phyloP scores from a whole-genome alignment of 139 green algal genomes.

The Klebsormidium nitens region DNA sequence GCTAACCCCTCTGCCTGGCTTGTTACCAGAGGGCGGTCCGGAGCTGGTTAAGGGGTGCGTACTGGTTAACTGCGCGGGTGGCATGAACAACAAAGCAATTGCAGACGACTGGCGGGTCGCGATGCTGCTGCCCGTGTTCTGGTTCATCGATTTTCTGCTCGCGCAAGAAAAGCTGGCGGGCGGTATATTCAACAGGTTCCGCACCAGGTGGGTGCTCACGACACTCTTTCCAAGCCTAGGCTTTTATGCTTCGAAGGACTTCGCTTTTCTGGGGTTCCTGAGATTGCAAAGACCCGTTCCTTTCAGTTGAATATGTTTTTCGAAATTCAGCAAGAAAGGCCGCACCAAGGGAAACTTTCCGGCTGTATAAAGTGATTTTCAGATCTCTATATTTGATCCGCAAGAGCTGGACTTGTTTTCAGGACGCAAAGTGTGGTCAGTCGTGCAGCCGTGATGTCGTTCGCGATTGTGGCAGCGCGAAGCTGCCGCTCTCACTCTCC shows the following conservation, averaged over 20 bases:
- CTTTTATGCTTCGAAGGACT: no score
- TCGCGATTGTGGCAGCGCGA: not conserved
- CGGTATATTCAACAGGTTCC: constrained; percentile 64
- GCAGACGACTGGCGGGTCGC: constrained; percentile 75
- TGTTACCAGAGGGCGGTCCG: not conserved
- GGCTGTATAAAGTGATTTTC: no score
- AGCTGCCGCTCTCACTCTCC: not conserved
- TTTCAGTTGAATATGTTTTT: no score
- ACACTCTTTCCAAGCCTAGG: no score
- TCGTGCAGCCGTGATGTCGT: not conserved
- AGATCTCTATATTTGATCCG: no score
- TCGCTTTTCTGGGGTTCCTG: no score
- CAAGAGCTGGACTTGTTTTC: no score
- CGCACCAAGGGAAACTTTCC: no score
- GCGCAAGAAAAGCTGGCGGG: constrained; percentile 53
- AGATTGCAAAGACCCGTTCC: no score
- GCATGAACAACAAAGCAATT: constrained; percentile 87
- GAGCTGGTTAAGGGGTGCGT: constrained; percentile 36
- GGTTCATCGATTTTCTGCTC: constrained; percentile 80
- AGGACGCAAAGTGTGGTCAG: no score
- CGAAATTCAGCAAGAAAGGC: no score
- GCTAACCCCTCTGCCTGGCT: no score
- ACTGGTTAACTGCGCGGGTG: constrained; percentile 75
- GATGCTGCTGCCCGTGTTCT: constrained; percentile 68
- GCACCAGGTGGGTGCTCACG: constrained; percentile 20